These are phyloP conservation scores for Mariannaea elegans DNA, from an alignment of 2,329 filamentous ascomycete genomes.

Conservation along the genomic window DNA sequence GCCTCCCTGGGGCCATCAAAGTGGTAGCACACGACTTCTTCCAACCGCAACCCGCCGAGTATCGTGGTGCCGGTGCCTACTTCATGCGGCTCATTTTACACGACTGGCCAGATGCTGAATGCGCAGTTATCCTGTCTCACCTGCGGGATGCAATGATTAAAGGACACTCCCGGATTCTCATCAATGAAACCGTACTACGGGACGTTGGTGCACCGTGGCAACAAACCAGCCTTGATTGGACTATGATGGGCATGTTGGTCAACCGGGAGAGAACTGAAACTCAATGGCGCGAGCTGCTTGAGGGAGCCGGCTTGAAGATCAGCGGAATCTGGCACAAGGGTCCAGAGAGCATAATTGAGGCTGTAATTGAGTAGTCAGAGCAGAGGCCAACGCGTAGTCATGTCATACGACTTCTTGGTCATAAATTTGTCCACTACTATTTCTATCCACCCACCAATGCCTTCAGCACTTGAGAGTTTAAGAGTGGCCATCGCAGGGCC, in stretches of 20 bases:
- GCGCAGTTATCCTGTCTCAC: slow-evolving; percentile 41
- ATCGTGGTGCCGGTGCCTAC: slow-evolving; percentile 50
- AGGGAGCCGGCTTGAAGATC: slow-evolving; percentile 20
- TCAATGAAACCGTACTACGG: slow-evolving; percentile 28
- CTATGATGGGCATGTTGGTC: slow-evolving; percentile 34
- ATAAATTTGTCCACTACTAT: too few species aligned
- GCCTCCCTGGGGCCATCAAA: slow-evolving; percentile 10
- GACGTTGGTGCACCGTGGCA: slow-evolving; percentile 27
- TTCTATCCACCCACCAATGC: too few species aligned
- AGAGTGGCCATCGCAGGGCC: too few species aligned
- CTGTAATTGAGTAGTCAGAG: slow-evolving; percentile 6
- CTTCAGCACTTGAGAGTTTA: too few species aligned
- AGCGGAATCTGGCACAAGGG: slow-evolving; percentile 20
- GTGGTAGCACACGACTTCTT: slow-evolving; percentile 37
- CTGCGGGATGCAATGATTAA: slow-evolving; percentile 27
- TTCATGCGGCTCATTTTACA: slow-evolving; percentile 58
- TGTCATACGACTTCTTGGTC: too few species aligned
- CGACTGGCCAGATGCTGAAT: slow-evolving; percentile 55
- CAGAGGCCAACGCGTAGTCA: too few species aligned
- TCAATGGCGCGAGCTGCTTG: slow-evolving; percentile 29
- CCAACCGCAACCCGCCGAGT: slow-evolving; percentile 29
- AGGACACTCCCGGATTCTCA: slow-evolving; percentile 32
- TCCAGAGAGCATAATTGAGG: slow-evolving; percentile 25
- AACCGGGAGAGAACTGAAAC: slow-evolving; percentile 34
- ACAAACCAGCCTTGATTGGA: slow-evolving; percentile 41